Evolutionary conservation across 441 rosid species (phyloP).

Genomic region (Eugenia klotzschiana): DNA sequence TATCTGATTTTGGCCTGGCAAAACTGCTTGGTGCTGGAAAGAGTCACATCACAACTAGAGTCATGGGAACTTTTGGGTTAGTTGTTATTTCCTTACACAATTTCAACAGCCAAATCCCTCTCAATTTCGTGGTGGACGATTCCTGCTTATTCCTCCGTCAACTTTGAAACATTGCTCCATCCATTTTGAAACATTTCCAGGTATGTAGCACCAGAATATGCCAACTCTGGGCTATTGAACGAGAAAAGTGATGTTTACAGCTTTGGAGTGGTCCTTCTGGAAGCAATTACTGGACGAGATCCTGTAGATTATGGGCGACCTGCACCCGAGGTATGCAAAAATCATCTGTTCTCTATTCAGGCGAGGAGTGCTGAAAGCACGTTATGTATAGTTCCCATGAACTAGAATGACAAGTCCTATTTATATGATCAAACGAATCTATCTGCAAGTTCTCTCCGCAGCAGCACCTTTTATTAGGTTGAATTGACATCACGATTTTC

Average conservation of each 20-base stretch:
- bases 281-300: conserved; percentile 11
- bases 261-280: conserved; percentile 9
- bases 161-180: not conserved
- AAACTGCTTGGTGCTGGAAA: conserved; percentile 9
- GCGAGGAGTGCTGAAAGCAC: not conserved
- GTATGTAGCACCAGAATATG: conserved; percentile 11
- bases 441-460: not conserved
- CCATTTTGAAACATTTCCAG: not conserved
- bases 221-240: conserved; percentile 6
- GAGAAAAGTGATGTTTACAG: conserved; percentile 11
- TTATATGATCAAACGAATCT: not conserved
- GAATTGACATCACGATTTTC: not conserved
- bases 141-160: not conserved
- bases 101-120: not conserved
- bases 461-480: not conserved
- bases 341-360: not conserved
- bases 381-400: not conserved
- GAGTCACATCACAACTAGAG: conserved; percentile 9
- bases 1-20: conserved; percentile 9
- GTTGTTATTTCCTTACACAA: not conserved
- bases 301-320: conserved; percentile 9
- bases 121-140: not conserved
- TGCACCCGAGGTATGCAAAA: conserved; percentile 2
- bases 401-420: not conserved
- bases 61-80: conserved; percentile 12